Conservation (phyloP, 192 early-diverging fungal species). For the Linnemannia elongata region DNA sequence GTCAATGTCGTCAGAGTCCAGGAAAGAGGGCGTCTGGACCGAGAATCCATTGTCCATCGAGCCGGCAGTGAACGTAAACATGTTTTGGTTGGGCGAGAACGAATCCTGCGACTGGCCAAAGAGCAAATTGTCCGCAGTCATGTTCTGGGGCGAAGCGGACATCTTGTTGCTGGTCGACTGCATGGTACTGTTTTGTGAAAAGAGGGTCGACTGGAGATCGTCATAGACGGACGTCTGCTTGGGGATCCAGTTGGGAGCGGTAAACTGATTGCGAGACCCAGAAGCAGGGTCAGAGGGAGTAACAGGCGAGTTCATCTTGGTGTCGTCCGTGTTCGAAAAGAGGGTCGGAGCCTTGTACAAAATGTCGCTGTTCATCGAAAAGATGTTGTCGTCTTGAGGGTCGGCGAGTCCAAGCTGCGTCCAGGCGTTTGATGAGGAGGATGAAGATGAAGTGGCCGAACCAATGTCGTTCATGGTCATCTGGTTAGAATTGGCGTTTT, state of each 20-base stretch:
- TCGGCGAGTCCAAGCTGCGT: conserved; percentile 38
- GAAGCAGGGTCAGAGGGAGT: conserved; percentile 10
- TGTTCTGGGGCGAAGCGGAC: conserved; percentile 33
- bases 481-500: neutral
- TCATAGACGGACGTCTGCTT: conserved; percentile 38
- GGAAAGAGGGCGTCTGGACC: conserved; percentile 31
- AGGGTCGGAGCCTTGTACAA: conserved; percentile 39
- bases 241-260: conserved; percentile 29
- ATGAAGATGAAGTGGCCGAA: conserved; percentile 19
- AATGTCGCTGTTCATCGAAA: conserved; percentile 47
- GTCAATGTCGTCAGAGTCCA: conserved; percentile 55
- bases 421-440: conserved; percentile 36
- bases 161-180: conserved; percentile 16
- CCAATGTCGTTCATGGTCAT: conserved; percentile 15
- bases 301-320: conserved; percentile 11
- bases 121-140: conserved; percentile 14
- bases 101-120: conserved; percentile 36
- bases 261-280: conserved; percentile 15
- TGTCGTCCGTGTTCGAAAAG: conserved; percentile 20
- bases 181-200: conserved; percentile 1
- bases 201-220: conserved; percentile 41
- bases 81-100: conserved; percentile 56
- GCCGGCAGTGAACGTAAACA: conserved; percentile 35
- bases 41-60: conserved; percentile 47
- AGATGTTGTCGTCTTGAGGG: conserved; percentile 49